Percentiles rank a stretch among this genome's conserved stretches.
Conservation (phyloP, 495 filamentous ascomycete species). For the Xylaria grammica region DNA sequence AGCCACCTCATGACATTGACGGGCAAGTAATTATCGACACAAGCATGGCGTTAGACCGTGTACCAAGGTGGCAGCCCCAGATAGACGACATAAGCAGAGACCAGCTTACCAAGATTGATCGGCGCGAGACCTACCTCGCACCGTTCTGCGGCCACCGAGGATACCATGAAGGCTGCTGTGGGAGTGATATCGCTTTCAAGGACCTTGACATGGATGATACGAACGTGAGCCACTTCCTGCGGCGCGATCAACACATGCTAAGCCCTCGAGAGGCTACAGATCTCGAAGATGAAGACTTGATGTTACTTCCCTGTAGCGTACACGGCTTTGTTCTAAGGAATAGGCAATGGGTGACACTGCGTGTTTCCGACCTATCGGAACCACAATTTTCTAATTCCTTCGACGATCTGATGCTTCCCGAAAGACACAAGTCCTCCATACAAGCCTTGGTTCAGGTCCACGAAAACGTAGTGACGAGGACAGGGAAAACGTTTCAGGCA, state of each 20-base stretch:
- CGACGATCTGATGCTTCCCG: conserved; percentile 27
- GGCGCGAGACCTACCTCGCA: background rate
- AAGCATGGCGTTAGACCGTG: conserved; percentile 1
- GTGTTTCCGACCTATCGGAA: conserved; percentile 19
- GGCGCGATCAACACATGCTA: background rate
- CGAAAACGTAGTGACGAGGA: conserved; percentile 12
- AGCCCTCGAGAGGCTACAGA: background rate
- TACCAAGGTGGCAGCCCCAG: background rate
- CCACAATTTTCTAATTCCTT: conserved; percentile 33
- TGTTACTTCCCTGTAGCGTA: conserved; percentile 5
- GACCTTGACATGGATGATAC: background rate
- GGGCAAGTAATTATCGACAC: conserved; percentile 12
- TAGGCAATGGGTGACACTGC: conserved; percentile 11
- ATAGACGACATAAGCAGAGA: background rate
- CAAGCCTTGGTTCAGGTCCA: conserved; percentile 34
- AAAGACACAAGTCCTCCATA: conserved; percentile 27
- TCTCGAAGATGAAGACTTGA: conserved; percentile 6
- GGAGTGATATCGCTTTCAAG: conserved; percentile 11
- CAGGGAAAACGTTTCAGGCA: conserved; percentile 7
- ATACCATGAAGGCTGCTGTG: background rate
- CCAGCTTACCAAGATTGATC: background rate
- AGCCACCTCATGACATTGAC: conserved; percentile 16
- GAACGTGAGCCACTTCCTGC: background rate
- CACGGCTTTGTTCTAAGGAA: conserved; percentile 15
- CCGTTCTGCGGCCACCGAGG: background rate